phyloP scores from a whole-genome alignment of 129 eudicot species.

The Centaurea solstitialis region DNA sequence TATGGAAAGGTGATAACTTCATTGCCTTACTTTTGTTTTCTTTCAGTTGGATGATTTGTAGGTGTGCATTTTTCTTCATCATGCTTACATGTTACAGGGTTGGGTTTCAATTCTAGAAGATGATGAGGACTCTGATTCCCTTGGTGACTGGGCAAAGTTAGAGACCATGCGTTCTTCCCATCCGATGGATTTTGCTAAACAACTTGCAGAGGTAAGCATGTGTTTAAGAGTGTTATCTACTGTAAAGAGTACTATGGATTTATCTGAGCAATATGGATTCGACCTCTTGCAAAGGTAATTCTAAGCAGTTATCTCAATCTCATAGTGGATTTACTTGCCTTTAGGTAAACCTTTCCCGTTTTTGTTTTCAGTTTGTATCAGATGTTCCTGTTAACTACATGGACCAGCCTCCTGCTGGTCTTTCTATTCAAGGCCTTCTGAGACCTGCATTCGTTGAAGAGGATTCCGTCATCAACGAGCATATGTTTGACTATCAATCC shows the following conservation, averaged over 20 bases:
- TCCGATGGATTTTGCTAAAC: constrained; percentile 80
- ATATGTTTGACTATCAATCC: constrained; percentile 34
- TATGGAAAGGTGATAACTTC: constrained; percentile 41
- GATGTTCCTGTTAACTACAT: constrained; percentile 76
- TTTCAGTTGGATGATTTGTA: constrained; percentile 14
- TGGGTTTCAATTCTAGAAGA: constrained; percentile 75
- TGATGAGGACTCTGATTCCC: constrained; percentile 60
- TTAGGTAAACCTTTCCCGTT: constrained; percentile 5
- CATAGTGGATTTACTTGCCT: neutral
- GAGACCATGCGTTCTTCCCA: constrained; percentile 89
- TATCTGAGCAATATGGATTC: neutral
- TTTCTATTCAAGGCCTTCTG: constrained; percentile 71
- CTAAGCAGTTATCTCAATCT: neutral
- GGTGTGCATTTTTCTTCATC: constrained; percentile 5
- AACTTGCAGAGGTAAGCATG: constrained; percentile 52
- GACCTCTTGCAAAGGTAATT: constrained; percentile 10
- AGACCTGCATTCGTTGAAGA: constrained; percentile 85
- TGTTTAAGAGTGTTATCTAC: neutral
- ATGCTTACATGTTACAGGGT: constrained; percentile 47
- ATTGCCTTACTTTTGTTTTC: constrained; percentile 6
- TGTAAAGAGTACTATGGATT: neutral
- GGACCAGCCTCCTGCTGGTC: constrained; percentile 85
- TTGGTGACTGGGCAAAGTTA: constrained; percentile 90
- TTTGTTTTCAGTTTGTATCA: constrained; percentile 63
- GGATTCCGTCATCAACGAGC: constrained; percentile 55